phyloP scores from a whole-genome alignment of 768 basidiomycete genomes.

The Termitomyces eurrhizus region DNA sequence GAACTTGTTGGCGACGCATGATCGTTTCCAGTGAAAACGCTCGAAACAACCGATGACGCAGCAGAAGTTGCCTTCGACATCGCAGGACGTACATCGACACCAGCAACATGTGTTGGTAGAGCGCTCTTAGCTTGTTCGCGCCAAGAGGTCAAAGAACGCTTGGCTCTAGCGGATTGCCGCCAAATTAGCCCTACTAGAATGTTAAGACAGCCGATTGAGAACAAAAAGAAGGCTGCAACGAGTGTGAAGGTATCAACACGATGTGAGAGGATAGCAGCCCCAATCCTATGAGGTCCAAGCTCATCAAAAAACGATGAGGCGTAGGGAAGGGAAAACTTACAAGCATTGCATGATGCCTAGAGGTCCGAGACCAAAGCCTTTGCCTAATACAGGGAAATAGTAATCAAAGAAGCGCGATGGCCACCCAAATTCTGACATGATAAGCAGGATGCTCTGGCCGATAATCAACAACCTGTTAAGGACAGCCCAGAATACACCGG shows the following conservation, averaged over 20 bases:
- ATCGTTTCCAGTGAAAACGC: conserved; percentile 22
- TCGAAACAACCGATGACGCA: conserved; percentile 28
- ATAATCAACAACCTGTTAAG: conserved; percentile 85
- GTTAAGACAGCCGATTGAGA: conserved; percentile 88
- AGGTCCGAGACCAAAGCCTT: conserved; percentile 80
- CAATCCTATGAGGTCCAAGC: conserved; percentile 39
- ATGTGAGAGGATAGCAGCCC: conserved; percentile 70
- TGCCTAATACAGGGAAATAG: conserved; percentile 85
- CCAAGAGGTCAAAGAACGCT: conserved; percentile 65
- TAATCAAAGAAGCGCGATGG: conserved; percentile 74
- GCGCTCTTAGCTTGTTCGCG: conserved; percentile 47
- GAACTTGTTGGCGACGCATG: conserved; percentile 10
- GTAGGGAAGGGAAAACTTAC: conserved; percentile 33
- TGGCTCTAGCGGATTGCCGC: conserved; percentile 55
- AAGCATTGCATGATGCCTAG: conserved; percentile 86
- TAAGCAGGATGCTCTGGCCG: conserved; percentile 75
- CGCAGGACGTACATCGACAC: conserved; percentile 31
- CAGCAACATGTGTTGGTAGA: conserved; percentile 47
- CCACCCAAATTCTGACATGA: conserved; percentile 83
- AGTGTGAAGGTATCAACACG: conserved; percentile 86
- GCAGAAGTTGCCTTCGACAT: conserved; percentile 23
- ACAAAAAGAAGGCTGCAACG: conserved; percentile 89
- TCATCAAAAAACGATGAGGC: not conserved
- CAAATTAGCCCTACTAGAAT: conserved; percentile 74
- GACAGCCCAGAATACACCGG: conserved; percentile 89